phyloP scores from a whole-genome alignment of 2,329 filamentous ascomycete genomes.

The Esteya vermicola region DNA sequence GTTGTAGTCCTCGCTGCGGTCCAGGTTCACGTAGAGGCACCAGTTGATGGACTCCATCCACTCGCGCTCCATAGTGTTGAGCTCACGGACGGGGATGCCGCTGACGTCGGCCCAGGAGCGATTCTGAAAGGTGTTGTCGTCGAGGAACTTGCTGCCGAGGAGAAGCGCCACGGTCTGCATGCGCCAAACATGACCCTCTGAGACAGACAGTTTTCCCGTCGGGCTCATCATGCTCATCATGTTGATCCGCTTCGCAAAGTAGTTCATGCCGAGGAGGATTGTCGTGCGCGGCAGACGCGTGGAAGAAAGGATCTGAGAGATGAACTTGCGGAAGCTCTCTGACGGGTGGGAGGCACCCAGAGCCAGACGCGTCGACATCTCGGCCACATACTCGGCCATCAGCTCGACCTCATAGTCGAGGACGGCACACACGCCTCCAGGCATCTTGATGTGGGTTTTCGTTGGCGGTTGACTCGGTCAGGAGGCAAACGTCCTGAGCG shows the following conservation, averaged over 20 bases:
- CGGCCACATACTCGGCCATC: conserved; percentile 90
- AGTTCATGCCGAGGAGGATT: conserved; percentile 81
- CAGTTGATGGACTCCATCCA: conserved; percentile 77
- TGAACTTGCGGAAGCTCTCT: conserved; percentile 76
- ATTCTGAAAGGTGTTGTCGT: conserved; percentile 97
- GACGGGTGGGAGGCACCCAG: conserved; percentile 36
- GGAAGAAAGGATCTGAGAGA: conserved; percentile 77
- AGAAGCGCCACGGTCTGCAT: conserved; percentile 75
- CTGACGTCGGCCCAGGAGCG: conserved; percentile 93
- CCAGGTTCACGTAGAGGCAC: conserved; percentile 74
- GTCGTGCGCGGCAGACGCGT: conserved; percentile 83
- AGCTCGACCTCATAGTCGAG: conserved; percentile 93
- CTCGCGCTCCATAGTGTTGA: conserved; percentile 75
- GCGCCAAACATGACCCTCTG: conserved; percentile 66
- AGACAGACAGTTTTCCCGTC: conserved; percentile 32
- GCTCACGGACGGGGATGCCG: conserved; percentile 68
- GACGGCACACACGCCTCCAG: conserved; percentile 80
- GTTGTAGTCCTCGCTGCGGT: conserved; percentile 57
- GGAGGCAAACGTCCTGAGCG: background rate
- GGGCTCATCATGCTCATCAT: conserved; percentile 44
- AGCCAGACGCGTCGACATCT: conserved; percentile 58
- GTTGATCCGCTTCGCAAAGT: conserved; percentile 71
- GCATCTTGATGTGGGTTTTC: conserved; percentile 34
- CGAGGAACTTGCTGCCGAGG: conserved; percentile 86
- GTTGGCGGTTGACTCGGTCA: conserved; percentile 10